Evolutionary conservation across 768 basidiomycete genomes (phyloP), one percentile per base, ranked within the genome.

Genomic region (Tulasnella sp.): DNA sequence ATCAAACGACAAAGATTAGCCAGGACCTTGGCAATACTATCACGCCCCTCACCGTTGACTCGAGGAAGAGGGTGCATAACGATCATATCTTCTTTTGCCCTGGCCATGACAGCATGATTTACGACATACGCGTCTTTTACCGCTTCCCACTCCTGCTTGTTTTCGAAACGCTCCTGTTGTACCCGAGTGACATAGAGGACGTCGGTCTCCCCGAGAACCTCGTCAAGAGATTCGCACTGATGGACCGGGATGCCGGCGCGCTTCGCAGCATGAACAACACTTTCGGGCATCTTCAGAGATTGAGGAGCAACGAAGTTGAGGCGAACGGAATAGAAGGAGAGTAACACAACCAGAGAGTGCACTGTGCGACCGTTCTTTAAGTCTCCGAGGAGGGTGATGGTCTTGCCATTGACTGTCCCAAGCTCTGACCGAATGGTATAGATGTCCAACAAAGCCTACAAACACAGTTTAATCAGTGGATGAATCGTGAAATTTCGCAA

Each of bases 51-150:
- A 91, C 94, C 94, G 79, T 94, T 95, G 73, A 97, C 91, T 82
- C 98, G 86, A 18, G 98, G 98, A 29, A 99, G 87, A n/a, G 98
- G 98, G 84, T 99, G 98, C 96, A 99, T 97, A 80, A 99, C 95
- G 78, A 99, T 98, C 91, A 98, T 95, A 75, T 96, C 93, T 80
- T 94, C 92, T 86, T 99, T 99, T 13, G 98, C 97, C 61, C 93
- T 88, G 6, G 95, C 91, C 37, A 99, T 87, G 42, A 99, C 90
- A 15, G 96, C 93, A 82, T 99, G 98, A 84, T 99, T 95, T 76
- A 99, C 90, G 44, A 95, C 87, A 83, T 97, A 99, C 20, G 91
- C 90, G 83, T 97, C 93, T 86, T 95, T 98, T 81, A 98, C 95
- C 70, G 90, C 88, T 80, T 91, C 86, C 94, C 95, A 99, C 83